These are phyloP conservation scores for Pelargonium cotyledonis DNA, from an alignment of 441 rosid species.

Conservation along the genomic window DNA sequence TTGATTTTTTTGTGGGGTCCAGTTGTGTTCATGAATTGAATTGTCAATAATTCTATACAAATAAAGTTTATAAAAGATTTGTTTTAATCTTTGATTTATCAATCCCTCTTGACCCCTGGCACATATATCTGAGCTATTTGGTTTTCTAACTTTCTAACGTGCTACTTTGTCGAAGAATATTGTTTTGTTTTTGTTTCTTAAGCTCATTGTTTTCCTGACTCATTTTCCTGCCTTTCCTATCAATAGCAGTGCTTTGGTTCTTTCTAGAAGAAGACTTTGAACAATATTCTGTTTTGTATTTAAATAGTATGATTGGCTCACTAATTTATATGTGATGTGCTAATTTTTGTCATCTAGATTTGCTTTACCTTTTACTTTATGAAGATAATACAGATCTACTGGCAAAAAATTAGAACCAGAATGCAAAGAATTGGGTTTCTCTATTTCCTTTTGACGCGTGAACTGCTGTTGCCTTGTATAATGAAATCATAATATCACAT, in stretches of 20 bases:
- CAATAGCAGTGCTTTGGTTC: not conserved
- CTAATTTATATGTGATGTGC: not conserved
- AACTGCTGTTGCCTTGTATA: not conserved
- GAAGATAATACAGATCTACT: not conserved
- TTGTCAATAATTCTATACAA: not conserved
- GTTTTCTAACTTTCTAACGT: not conserved
- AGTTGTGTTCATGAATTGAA: not conserved
- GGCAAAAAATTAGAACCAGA: not conserved
- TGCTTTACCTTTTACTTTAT: not conserved
- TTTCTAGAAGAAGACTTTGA: not conserved
- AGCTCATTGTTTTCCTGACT: not conserved
- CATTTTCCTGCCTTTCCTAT: not conserved
- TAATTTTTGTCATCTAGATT: too few relatives aligned
- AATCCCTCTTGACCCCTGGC: not conserved
- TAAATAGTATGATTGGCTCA: not conserved
- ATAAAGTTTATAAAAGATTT: not conserved
- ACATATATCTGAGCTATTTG: not conserved
- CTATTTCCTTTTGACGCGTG: not conserved
- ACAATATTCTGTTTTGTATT: not conserved
- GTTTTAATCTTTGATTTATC: not conserved
- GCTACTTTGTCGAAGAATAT: not conserved
- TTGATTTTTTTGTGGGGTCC: not conserved
- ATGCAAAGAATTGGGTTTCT: not conserved
- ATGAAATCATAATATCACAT: not conserved
- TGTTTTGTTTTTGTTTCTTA: not conserved